Conservation (phyloP, 495 filamentous ascomycete genomes). For the Antarctomyces pellizariae region DNA sequence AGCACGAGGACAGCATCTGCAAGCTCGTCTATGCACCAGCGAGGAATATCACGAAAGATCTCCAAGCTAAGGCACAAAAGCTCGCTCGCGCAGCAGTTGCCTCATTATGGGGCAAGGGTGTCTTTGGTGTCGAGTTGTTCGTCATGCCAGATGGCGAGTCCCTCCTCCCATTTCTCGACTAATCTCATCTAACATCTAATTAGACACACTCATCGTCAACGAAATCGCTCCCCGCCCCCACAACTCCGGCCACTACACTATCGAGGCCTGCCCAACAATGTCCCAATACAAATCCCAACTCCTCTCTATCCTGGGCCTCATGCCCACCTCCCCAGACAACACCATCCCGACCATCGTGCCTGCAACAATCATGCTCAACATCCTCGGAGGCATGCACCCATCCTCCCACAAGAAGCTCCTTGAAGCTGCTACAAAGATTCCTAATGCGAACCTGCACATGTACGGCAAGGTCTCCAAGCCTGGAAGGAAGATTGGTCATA, state of each 20-base stretch:
- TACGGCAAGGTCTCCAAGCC: constrained; percentile 81
- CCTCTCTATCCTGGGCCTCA: constrained; percentile 55
- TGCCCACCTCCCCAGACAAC: constrained; percentile 33
- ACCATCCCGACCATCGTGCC: constrained; percentile 31
- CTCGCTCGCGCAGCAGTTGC: constrained; percentile 59
- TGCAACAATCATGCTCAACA: constrained; percentile 82
- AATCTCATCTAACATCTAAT: constrained; percentile 1
- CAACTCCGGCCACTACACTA: constrained; percentile 94
- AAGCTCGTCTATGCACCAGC: constrained; percentile 81
- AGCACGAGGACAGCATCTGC: constrained; percentile 90
- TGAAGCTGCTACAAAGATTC: constrained; percentile 33
- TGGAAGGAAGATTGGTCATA: constrained; percentile 85
- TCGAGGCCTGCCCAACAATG: constrained; percentile 64
- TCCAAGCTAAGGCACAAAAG: constrained; percentile 42
- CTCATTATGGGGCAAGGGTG: constrained; percentile 66
- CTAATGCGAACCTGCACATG: constrained; percentile 49
- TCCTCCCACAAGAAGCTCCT: constrained; percentile 49
- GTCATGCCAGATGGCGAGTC: constrained; percentile 47
- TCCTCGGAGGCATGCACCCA: constrained; percentile 53
- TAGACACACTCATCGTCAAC: constrained; percentile 48
- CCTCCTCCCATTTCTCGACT: neutral
- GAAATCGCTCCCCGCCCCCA: constrained; percentile 92
- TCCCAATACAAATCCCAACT: constrained; percentile 89
- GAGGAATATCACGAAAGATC: constrained; percentile 35
- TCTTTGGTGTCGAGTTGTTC: constrained; percentile 96